These are phyloP conservation scores for Magnolia kwangsiensis DNA, from an alignment of 164 flowering plant species.

Conservation along the genomic window DNA sequence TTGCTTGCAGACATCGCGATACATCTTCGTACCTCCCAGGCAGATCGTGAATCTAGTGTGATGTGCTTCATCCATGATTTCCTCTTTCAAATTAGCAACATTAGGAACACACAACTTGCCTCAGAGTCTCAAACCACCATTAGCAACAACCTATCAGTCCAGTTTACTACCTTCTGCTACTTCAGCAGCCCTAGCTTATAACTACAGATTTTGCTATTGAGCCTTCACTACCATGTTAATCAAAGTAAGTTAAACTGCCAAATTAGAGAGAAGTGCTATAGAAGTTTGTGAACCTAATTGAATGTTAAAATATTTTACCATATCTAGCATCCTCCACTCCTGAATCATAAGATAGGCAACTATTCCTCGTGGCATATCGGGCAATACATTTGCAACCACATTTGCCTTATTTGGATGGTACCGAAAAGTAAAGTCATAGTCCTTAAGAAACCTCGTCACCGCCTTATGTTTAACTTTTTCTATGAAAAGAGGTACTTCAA, in stretches of 20 bases:
- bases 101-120: background rate
- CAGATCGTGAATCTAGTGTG: background rate
- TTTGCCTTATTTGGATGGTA: background rate
- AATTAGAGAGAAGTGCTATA: background rate
- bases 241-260: background rate
- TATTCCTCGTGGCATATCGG: background rate
- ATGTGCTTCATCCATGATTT: background rate
- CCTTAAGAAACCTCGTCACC: background rate
- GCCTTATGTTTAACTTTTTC: background rate
- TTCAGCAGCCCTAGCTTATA: background rate
- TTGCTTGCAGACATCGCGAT: background rate
- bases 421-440: background rate
- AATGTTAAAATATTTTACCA: background rate
- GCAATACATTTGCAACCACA: background rate
- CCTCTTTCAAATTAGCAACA: background rate
- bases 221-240: background rate
- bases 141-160: background rate
- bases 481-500: background rate
- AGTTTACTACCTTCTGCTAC: background rate
- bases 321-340: background rate
- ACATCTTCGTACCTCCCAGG: background rate
- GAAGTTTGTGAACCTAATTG: background rate
- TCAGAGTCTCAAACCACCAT: too few species aligned
- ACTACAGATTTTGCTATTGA: background rate
- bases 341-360: background rate